A percentile compares a stretch with the other conserved stretches of the same genome.
These are phyloP conservation scores for Fraxinus dipetala DNA, from an alignment of 305 asterid species.

Conservation along the genomic window DNA sequence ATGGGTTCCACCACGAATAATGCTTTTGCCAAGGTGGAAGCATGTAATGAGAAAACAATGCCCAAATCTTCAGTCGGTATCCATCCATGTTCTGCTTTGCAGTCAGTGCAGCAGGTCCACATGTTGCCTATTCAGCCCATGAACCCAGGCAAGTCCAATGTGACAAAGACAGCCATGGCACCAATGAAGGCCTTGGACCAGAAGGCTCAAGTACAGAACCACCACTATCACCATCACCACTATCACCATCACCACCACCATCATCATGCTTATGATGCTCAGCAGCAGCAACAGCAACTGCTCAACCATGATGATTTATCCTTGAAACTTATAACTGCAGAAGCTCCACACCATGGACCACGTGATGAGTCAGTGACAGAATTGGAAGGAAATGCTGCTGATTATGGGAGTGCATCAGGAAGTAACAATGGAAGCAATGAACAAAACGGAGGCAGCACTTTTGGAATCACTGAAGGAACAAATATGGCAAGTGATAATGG, in stretches of 20 bases:
- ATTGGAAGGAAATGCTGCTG: slow-evolving; percentile 5
- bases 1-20: slow-evolving; percentile 54
- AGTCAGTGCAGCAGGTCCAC: slow-evolving; percentile 29
- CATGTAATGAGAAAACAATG: slow-evolving; percentile 22
- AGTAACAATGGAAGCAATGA: slow-evolving; percentile 8
- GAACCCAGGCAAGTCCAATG: slow-evolving; percentile 25
- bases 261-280: slow-evolving; percentile 36
- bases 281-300: slow-evolving; percentile 31
- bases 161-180: slow-evolving; percentile 24
- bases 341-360: neutral
- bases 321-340: slow-evolving; percentile 21
- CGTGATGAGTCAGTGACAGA: neutral
- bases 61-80: slow-evolving; percentile 23
- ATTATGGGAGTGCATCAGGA: slow-evolving; percentile 1
- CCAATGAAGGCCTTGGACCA: slow-evolving; percentile 32
- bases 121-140: slow-evolving; percentile 28
- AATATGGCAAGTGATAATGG: slow-evolving; percentile 33
- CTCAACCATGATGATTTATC: slow-evolving; percentile 28
- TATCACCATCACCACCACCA: slow-evolving; percentile 51
- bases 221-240: slow-evolving; percentile 32
- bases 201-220: slow-evolving; percentile 38
- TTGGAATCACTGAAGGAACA: slow-evolving; percentile 36
- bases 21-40: slow-evolving; percentile 33
- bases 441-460: slow-evolving; percentile 28
- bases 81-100: slow-evolving; percentile 31